Percentiles rank a stretch among this genome's conserved stretches.
Evolutionary conservation across 306 rosid genomes (phyloP).

Genomic region (Ceratonia siliqua): DNA sequence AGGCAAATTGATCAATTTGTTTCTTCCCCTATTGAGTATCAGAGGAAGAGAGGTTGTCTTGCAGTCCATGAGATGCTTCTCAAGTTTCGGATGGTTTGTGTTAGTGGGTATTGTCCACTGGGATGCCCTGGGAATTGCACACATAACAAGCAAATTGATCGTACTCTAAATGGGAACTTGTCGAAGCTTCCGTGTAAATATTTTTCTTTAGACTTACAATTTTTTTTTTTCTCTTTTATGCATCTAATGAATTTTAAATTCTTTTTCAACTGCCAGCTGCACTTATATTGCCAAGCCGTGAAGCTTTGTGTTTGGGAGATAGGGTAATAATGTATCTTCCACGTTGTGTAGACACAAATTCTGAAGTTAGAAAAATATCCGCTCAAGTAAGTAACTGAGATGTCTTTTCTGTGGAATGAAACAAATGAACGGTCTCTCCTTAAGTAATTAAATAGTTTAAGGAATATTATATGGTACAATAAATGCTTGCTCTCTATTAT

Average conservation of each 20-base stretch:
- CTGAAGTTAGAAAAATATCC: conserved; percentile 91
- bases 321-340: conserved; percentile 88
- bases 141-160: conserved; percentile 83
- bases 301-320: conserved; percentile 89
- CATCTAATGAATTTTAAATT: conserved; percentile 9
- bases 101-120: conserved; percentile 76
- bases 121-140: conserved; percentile 89
- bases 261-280: conserved; percentile 63
- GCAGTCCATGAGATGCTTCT: conserved; percentile 95
- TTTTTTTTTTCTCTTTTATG: conserved; percentile 2
- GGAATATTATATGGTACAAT: neutral
- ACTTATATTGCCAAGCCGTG: conserved; percentile 88
- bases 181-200: conserved; percentile 86
- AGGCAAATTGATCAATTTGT: conserved; percentile 93
- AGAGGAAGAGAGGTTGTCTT: conserved; percentile 90
- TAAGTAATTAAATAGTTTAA: conserved; percentile 14
- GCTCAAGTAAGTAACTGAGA: conserved; percentile 64
- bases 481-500: conserved; percentile 24
- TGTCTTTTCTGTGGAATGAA: conserved; percentile 6
- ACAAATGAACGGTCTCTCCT: conserved; percentile 7
- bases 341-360: conserved; percentile 88
- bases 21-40: conserved; percentile 81
- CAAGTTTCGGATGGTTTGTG: conserved; percentile 85
- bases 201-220: conserved; percentile 30
- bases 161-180: conserved; percentile 64